Evolutionary conservation across 306 rosid species (phyloP).

Genomic region (Arachis stenosperma): DNA sequence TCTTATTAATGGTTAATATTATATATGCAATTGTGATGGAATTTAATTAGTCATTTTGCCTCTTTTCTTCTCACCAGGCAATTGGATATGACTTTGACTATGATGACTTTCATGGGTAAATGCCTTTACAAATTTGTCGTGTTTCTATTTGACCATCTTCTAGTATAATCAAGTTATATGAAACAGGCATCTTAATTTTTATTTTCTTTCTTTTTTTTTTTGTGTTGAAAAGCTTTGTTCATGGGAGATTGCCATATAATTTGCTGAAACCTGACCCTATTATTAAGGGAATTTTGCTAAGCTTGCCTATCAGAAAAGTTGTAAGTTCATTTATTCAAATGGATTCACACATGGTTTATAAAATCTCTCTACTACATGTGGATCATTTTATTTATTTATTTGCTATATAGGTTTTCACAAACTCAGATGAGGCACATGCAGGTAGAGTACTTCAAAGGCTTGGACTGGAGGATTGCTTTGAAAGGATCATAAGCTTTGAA

Average conservation of each 20-base stretch:
- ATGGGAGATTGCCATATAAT: constrained; percentile 84
- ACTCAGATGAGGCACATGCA: constrained; percentile 69
- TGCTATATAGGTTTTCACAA: constrained; percentile 63
- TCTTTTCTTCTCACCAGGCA: constrained; percentile 58
- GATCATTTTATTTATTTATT: not conserved
- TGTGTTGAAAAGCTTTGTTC: constrained; percentile 63
- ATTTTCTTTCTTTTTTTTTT: not conserved
- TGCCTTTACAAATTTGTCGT: constrained; percentile 5
- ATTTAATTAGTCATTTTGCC: constrained; percentile 17
- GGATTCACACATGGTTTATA: not conserved
- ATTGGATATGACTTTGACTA: constrained; percentile 72
- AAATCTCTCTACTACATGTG: constrained; percentile 9
- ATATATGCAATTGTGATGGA: not conserved
- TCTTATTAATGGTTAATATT: not conserved
- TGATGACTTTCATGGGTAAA: constrained; percentile 84
- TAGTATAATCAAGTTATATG: constrained; percentile 1
- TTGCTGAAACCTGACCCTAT: constrained; percentile 76
- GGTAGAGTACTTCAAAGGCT: constrained; percentile 70
- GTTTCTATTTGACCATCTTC: not conserved
- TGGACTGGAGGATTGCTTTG: constrained; percentile 90
- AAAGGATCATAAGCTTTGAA: constrained; percentile 75
- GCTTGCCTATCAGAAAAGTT: constrained; percentile 71
- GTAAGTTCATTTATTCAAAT: constrained; percentile 50
- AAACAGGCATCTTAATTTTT: constrained; percentile 12
- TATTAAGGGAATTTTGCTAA: constrained; percentile 67